Conservation (phyloP, 1,139 yeast species). For the Saccharomyces hybrid region DNA sequence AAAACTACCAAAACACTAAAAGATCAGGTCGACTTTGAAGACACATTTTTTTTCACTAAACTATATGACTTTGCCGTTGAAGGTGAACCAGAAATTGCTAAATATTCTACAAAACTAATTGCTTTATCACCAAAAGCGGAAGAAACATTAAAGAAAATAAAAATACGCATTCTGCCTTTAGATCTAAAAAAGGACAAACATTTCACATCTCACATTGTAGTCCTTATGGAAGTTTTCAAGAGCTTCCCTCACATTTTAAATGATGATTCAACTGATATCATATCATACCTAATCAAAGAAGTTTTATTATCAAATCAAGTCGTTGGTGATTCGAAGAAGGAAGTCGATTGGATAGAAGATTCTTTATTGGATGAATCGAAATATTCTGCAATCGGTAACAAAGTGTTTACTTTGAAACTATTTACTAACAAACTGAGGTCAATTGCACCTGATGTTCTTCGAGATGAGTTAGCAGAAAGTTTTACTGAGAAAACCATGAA, state of each 20-base stretch:
- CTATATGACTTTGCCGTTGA: constrained; percentile 40
- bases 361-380: constrained; percentile 34
- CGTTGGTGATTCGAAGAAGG: constrained; percentile 23
- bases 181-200: constrained; percentile 31
- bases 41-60: constrained; percentile 35
- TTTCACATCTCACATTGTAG: constrained; percentile 51
- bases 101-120: constrained; percentile 56
- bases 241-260: constrained; percentile 47
- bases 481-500: constrained; percentile 60
- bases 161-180: constrained; percentile 46
- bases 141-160: constrained; percentile 35
- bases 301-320: constrained; percentile 46
- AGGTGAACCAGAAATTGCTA: constrained; percentile 59
- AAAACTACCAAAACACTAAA: constrained; percentile 44
- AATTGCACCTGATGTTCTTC: constrained; percentile 28
- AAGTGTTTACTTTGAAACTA: constrained; percentile 49
- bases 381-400: constrained; percentile 36
- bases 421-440: constrained; percentile 59
- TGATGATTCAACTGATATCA: constrained; percentile 49
- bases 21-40: constrained; percentile 25
- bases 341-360: constrained; percentile 44
- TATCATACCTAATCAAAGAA: constrained; percentile 53
- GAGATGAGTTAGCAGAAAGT: constrained; percentile 30
- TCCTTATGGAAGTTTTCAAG: constrained; percentile 55
- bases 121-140: constrained; percentile 42